Evolutionary conservation across 2,329 filamentous ascomycete species (phyloP), one percentile per base, ranked within the genome.

Genomic region (Fusarium metavorans): DNA sequence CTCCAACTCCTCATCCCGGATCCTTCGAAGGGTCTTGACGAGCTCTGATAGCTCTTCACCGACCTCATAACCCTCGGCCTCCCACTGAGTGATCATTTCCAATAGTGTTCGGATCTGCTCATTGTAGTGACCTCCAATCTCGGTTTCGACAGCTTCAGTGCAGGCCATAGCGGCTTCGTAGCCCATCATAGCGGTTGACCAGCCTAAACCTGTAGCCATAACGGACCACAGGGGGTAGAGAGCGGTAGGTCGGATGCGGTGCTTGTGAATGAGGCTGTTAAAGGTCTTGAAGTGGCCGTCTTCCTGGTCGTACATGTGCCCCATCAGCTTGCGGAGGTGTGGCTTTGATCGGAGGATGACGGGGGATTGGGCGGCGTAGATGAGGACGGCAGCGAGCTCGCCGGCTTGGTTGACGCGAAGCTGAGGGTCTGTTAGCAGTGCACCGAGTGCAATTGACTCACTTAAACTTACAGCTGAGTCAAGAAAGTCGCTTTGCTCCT

Each of bases 221-320:
- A 91, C 87, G 50, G 92, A 91, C 97, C 97, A 99, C 3, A 98
- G 73, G 0, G 97, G 97, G 80, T 97, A 97, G 86, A 99, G 93
- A 14, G 93, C 94, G 0, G 97, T 98, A 0, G 97, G 97, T 0
- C 97, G 94, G 61, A 99, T 92, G 66, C 95, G 94, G 83, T 98
- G 97, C 79, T 92, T 93, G 20, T 93, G 91, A 6, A 98, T 87
- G 30, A 98, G 88, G 4, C 87, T 79, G 83, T 98, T 97, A 88
- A 98, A 99, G 39, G 92, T 97, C 5, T 86, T 84, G 77, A 98
- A 92, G 83, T 99, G 97, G 10, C 91, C 93, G 14, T 91, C 95
- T 87, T 99, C 97, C 83, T 99, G 97, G 79, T 97, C 94, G 87
- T 98, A 95, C 97, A 99, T 99, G 88, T 98, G 97, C 78, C 92